Conservation (phyloP, 495 filamentous ascomycete genomes). For the Tuber melanosporum region DNA sequence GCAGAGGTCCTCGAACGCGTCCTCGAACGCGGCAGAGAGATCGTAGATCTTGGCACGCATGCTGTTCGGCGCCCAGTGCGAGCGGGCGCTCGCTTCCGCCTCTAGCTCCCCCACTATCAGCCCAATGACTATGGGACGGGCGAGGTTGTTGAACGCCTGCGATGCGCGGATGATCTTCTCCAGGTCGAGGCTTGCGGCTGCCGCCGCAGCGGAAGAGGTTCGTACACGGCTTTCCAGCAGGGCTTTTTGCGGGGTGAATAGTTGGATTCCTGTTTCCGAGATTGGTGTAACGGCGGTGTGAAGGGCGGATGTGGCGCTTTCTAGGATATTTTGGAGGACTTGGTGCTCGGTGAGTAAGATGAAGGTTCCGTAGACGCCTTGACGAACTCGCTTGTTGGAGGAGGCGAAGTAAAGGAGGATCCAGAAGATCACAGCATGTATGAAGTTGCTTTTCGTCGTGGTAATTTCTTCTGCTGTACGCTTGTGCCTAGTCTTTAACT, state of each 20-base stretch:
- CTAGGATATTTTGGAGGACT: neutral
- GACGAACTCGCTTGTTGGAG: neutral
- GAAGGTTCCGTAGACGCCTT: neutral
- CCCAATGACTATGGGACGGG: neutral
- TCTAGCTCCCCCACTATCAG: neutral
- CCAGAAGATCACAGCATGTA: neutral
- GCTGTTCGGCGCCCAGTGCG: neutral
- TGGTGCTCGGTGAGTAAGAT: neutral
- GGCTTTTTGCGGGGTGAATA: neutral
- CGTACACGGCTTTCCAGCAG: neutral
- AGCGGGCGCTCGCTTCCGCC: neutral
- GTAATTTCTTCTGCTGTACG: neutral
- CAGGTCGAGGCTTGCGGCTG: neutral
- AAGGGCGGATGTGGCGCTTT: neutral
- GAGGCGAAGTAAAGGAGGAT: neutral
- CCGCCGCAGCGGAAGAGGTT: neutral
- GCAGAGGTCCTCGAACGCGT: neutral
- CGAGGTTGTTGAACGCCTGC: neutral
- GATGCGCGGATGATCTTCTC: neutral
- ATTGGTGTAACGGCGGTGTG: neutral
- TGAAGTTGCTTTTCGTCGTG: neutral
- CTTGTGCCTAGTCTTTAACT: neutral
- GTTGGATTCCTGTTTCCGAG: neutral
- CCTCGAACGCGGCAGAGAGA: neutral
- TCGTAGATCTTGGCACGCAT: neutral